Conservation (phyloP, 176 grass and related monocot genomes). For the Canna indica region DNA sequence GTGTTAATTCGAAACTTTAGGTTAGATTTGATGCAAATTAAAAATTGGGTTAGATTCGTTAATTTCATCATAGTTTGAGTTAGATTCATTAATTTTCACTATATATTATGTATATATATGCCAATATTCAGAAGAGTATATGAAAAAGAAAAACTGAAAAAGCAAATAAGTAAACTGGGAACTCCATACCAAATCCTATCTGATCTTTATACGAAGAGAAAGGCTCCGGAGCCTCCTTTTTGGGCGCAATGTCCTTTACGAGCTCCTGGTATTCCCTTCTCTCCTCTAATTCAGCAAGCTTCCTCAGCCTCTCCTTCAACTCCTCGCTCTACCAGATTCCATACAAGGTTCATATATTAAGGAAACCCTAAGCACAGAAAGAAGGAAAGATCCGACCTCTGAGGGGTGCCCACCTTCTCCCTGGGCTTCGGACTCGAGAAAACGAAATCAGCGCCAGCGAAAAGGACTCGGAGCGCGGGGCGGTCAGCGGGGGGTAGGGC, state of each 20-base stretch:
- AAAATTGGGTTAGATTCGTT: no score
- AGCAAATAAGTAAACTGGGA: not conserved
- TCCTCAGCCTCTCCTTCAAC: conserved; percentile 75
- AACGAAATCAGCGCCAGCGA: conserved; percentile 43
- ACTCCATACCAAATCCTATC: conserved; percentile 66
- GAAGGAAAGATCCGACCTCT: not conserved
- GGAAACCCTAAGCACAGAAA: not conserved
- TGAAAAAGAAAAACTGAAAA: not conserved
- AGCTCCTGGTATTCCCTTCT: conserved; percentile 76
- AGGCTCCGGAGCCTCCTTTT: conserved; percentile 47
- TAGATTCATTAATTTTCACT: no score
- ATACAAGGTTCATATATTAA: not conserved
- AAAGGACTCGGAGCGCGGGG: conserved; percentile 43
- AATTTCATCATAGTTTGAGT: no score
- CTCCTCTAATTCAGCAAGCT: conserved; percentile 68
- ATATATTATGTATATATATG: no score
- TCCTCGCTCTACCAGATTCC: conserved; percentile 44
- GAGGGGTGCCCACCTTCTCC: conserved; percentile 41
- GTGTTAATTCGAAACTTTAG: no score
- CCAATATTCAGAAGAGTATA: not conserved
- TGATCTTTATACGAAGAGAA: conserved; percentile 97
- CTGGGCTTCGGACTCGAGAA: conserved; percentile 62
- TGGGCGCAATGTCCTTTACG: conserved; percentile 53
- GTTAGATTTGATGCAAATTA: no score
- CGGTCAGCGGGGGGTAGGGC: conserved; percentile 31